These are phyloP conservation scores for Malassezia obtusa DNA, from an alignment of 1,284 basidiomycete species.

Conservation along the genomic window DNA sequence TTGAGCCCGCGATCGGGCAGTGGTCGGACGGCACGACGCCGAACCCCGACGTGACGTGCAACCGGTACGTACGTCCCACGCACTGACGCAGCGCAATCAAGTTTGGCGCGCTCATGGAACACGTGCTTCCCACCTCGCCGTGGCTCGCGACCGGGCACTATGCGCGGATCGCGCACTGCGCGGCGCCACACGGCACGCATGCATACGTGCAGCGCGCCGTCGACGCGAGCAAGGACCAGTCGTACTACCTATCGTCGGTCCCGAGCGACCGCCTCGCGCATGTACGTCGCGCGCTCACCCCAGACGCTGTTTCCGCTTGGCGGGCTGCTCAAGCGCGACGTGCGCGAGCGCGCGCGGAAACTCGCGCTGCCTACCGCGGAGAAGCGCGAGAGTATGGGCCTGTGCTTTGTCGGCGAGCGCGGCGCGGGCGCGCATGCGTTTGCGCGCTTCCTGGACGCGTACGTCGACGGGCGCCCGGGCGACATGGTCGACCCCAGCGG, in stretches of 20 bases:
- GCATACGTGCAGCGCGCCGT: conserved; percentile 22
- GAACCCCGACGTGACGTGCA: conserved; percentile 90
- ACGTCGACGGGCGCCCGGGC: conserved; percentile 62
- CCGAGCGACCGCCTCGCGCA: conserved; percentile 45
- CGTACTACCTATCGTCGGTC: conserved; percentile 69
- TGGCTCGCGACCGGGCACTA: conserved; percentile 85
- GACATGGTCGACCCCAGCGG: conserved; percentile 61
- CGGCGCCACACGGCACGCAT: neutral
- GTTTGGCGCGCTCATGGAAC: conserved; percentile 72
- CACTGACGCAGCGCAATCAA: conserved; percentile 66
- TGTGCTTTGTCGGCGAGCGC: conserved; percentile 79
- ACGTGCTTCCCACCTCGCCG: conserved; percentile 28
- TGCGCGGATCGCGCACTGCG: conserved; percentile 56
- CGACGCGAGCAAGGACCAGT: conserved; percentile 67
- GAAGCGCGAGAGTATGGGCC: conserved; percentile 80
- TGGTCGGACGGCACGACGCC: conserved; percentile 54
- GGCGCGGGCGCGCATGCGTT: conserved; percentile 53
- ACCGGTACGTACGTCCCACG: conserved; percentile 56
- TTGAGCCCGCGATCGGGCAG: conserved; percentile 34
- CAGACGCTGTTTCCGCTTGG: conserved; percentile 52
- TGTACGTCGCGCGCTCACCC: conserved; percentile 51
- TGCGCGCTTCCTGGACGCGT: conserved; percentile 52
- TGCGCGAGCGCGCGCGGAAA: conserved; percentile 65
- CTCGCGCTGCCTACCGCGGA: conserved; percentile 66
- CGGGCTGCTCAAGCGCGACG: conserved; percentile 51